phyloP scores from a whole-genome alignment of 768 basidiomycete genomes.

The Cystofilobasidium macerans region DNA sequence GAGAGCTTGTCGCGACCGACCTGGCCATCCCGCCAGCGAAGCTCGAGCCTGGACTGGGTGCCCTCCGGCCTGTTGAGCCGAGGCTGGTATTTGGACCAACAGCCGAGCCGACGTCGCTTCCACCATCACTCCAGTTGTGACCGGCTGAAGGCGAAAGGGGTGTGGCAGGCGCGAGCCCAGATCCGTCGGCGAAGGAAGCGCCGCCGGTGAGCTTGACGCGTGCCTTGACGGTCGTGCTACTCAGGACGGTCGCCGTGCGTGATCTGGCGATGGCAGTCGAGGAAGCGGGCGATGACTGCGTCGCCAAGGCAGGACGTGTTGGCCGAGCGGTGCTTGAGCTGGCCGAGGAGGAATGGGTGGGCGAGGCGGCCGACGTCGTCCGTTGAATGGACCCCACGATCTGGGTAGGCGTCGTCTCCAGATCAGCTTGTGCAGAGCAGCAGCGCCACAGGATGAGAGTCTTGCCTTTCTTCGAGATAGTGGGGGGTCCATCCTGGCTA shows the following conservation, averaged over 20 bases:
- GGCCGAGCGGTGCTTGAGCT: not conserved
- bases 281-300: not conserved
- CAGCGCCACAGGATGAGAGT: not conserved
- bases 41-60: not conserved
- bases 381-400: constrained; percentile 4
- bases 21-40: not conserved
- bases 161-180: not conserved
- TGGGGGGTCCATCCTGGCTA: not conserved
- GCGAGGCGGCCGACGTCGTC: not conserved
- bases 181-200: not conserved
- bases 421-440: not conserved
- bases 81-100: not conserved
- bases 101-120: not conserved
- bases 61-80: not conserved
- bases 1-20: not conserved
- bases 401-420: not conserved
- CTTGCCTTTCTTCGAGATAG: not conserved
- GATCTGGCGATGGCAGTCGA: not conserved
- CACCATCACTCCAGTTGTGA: not conserved
- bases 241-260: not conserved
- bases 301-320: not conserved
- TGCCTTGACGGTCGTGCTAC: not conserved
- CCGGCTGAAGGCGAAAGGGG: not conserved
- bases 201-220: not conserved
- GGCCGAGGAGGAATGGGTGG: not conserved